Percentiles rank a stretch among this genome's conserved stretches.
Conservation (phyloP, 83 land plant genomes). For the Picea mariana region DNA sequence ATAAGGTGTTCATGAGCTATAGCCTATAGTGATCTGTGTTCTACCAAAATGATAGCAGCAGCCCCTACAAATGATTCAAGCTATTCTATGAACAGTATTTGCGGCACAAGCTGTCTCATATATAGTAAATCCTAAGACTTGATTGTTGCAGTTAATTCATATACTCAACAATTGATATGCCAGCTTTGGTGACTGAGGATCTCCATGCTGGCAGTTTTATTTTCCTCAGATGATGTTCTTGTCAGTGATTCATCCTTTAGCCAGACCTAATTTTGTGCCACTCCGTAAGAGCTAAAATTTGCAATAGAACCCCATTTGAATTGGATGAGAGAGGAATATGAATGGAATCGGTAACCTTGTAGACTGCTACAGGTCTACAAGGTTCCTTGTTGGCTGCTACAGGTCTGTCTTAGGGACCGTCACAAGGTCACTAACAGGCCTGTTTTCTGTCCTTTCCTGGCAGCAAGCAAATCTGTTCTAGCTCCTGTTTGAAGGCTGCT, state of each 20-base stretch:
- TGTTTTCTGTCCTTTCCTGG: too few species aligned
- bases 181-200: background rate
- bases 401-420: too few species aligned
- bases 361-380: too few species aligned
- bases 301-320: too few species aligned
- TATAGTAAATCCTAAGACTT: background rate
- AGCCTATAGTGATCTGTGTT: background rate
- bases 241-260: background rate
- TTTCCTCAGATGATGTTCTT: background rate
- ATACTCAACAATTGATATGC: background rate
- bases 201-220: background rate
- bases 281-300: too few species aligned
- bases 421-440: too few species aligned
- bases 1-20: background rate
- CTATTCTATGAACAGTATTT: background rate
- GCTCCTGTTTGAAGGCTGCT: too few species aligned
- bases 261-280: too few species aligned
- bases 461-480: too few species aligned
- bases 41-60: background rate
- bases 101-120: background rate
- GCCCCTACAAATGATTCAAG: background rate
- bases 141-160: background rate
- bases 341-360: too few species aligned
- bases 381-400: too few species aligned
- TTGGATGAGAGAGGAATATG: too few species aligned